Base-by-base conservation (phyloP, 2,329 filamentous ascomycete species). In the Teratosphaeria zuluensis region DNA sequence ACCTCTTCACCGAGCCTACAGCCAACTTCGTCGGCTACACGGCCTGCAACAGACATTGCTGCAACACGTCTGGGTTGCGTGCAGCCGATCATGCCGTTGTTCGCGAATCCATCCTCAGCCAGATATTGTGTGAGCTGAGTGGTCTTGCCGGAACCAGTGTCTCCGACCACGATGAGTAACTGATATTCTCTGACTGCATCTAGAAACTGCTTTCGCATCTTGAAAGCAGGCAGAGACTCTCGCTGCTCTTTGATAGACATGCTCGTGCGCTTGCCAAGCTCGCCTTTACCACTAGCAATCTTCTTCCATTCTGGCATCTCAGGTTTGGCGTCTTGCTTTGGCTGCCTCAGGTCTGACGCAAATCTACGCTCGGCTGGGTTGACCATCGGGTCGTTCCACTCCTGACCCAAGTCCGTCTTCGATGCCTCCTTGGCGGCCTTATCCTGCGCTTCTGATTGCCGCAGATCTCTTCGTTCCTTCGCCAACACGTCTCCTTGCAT, bases 301-400 rank as follows among this genome's bases (percentile, higher is more conserved):
- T 84, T 84, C 75, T 95, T 96, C 94, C 94, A 97, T 73, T 97
- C 94, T 0, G 94, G 92, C 14, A 95, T 80, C 5, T 84, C 81
- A 14, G 77, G 78, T 1, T 83, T 62, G 46, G 78, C 76, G 11
- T 16, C 31, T 16, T 46, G 51, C 62, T 85, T 84, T 0, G 86
- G 80, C 62, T 84, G 87, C 57, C 90, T 84, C 55, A 97, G 73
- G 64, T 97, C 94, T 64, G 87, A 87, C 1, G 94, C 94, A 74
- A 99, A 99, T 64, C 94, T 87, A 58, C 88, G 83, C 71, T 92
- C 84, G 63, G 94, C 88, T 1, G 90, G 87, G 28, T 86, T 84
- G 14, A 90, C 87, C 92, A 99, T 96, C 0, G 94, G 94, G 72
- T 99, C 94, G 59, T 96, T 88, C 95, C 95, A 99, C 73, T 96